Base-by-base conservation (phyloP, 1,139 yeast species). In the Lodderomyces pseudojiufengensis region DNA sequence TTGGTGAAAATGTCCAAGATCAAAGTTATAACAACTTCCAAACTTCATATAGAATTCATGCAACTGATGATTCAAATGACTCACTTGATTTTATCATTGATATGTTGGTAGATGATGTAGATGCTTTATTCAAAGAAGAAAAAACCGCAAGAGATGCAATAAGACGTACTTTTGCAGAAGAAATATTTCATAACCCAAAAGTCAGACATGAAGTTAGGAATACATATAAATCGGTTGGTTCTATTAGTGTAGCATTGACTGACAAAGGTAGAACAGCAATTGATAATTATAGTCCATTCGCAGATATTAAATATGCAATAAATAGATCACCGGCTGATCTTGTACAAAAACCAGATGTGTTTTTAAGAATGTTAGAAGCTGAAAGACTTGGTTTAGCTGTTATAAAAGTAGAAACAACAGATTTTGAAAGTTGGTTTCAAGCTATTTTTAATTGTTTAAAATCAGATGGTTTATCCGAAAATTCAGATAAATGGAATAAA, bases 361-460 rank as follows among this genome's bases (percentile, higher is more conserved):
- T 84, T 46, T 68, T 94, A 50, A 76, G 95, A 51, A 92, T 92
- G 95, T 64, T 90, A 36, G 90, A 84, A 52, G 98, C 98, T 2
- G 98, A 92, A 55, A 60, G 63, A 58, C 50, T 76, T 63, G 75
- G 95, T 63, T 57, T 73, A 35, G 63, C 71, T 10, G 70, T 70
- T 21, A 58, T 76, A 27, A 65, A 69, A 37, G 71, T 76, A 31
- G 70, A 69, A 38, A 65, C 72, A 12, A 61, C 61, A 41, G 73
- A 67, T 42, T 65, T 52, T 42, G 60, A 61, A 22, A 61, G 53
- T 42, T 70, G 76, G 75, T 69, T 65, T 48, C 67, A 65, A 37
- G 60, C 67, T 41, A 66, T 70, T 28, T 73, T 78, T 43, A 73
- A 74, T 40, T 78, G 81, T 47, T 66, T 86, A 51, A 78, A 80